Conservation (phyloP, 805 yeast species). For the Yarrowia bubula region DNA sequence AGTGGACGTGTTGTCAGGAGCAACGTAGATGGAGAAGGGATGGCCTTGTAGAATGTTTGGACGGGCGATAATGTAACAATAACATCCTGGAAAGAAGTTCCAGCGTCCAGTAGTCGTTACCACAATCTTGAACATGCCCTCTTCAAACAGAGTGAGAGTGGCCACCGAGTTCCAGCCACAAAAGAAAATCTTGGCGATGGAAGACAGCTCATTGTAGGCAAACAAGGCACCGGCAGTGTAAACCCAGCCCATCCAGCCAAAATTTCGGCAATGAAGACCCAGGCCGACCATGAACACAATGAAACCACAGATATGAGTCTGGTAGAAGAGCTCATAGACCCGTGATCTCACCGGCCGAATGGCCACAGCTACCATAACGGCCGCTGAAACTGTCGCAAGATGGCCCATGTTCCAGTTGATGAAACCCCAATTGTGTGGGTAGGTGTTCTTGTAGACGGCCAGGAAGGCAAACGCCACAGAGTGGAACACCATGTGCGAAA, state of each 20-base stretch:
- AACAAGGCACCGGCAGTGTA: slow-evolving; percentile 38
- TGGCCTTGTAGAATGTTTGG: slow-evolving; percentile 8
- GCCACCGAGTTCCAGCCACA: slow-evolving; percentile 18
- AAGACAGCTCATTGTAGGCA: neutral
- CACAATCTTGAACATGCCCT: slow-evolving; percentile 19
- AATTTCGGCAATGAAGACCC: slow-evolving; percentile 54
- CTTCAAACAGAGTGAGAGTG: neutral
- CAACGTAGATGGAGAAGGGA: slow-evolving; percentile 13
- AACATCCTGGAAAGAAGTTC: slow-evolving; percentile 21
- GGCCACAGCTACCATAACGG: neutral
- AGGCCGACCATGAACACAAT: slow-evolving; percentile 51
- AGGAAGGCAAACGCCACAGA: slow-evolving; percentile 1
- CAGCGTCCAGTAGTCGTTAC: slow-evolving; percentile 9
- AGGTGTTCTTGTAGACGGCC: slow-evolving; percentile 15
- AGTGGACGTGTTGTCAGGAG: slow-evolving; percentile 1
- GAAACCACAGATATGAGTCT: slow-evolving; percentile 25
- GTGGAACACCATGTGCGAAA: slow-evolving; percentile 11
- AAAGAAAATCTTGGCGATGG: slow-evolving; percentile 11
- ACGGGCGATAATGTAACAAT: slow-evolving; percentile 12
- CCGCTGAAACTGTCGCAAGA: neutral
- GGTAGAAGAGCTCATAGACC: slow-evolving; percentile 16
- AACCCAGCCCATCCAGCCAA: slow-evolving; percentile 53
- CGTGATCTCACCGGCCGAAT: neutral
- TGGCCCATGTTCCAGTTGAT: slow-evolving; percentile 26
- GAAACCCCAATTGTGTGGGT: slow-evolving; percentile 18